These are phyloP conservation scores for Clavispora santaluciae DNA, from an alignment of 805 yeast genomes.

Conservation along the genomic window DNA sequence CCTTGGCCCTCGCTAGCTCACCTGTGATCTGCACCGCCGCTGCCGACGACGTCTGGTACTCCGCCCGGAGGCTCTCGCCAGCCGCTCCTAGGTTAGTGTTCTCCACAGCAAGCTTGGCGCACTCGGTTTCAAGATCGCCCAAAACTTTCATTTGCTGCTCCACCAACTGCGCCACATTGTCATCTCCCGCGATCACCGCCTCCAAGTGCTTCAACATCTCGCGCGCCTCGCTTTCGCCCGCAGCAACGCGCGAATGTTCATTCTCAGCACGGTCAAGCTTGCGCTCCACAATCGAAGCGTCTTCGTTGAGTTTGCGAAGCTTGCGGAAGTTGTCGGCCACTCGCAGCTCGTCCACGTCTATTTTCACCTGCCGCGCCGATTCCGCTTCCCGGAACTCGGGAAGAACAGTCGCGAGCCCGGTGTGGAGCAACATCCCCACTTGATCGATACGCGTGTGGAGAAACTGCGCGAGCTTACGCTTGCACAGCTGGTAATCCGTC, in stretches of 20 bases:
- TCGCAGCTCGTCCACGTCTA: slow-evolving; percentile 31
- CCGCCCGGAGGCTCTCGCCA: slow-evolving; percentile 22
- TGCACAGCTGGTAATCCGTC: slow-evolving; percentile 23
- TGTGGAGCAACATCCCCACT: slow-evolving; percentile 14
- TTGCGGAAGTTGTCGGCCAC: slow-evolving; percentile 41
- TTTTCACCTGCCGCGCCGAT: slow-evolving; percentile 26
- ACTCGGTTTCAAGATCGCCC: slow-evolving; percentile 23
- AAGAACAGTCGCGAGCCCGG: slow-evolving; percentile 13
- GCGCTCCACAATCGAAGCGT: slow-evolving; percentile 28
- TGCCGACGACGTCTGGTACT: slow-evolving; percentile 32
- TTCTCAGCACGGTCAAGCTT: slow-evolving; percentile 26
- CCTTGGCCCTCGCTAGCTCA: slow-evolving; percentile 17
- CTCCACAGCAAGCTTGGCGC: slow-evolving; percentile 21
- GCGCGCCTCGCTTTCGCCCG: slow-evolving; percentile 3
- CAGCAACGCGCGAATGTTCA: slow-evolving; percentile 22
- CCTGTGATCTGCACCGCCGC: slow-evolving; percentile 29
- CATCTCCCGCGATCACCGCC: slow-evolving; percentile 11
- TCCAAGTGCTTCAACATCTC: slow-evolving; percentile 8
- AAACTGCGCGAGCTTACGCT: slow-evolving; percentile 24
- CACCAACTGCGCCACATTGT: slow-evolving; percentile 7
- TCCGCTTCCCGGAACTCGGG: slow-evolving; percentile 23
- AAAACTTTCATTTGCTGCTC: slow-evolving; percentile 19
- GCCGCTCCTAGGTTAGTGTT: slow-evolving; percentile 23
- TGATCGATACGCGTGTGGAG: slow-evolving; percentile 20
- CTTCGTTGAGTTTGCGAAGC: slow-evolving; percentile 31